Evolutionary conservation across 768 basidiomycete species (phyloP).

Genomic region (Leccinum arenicola): DNA sequence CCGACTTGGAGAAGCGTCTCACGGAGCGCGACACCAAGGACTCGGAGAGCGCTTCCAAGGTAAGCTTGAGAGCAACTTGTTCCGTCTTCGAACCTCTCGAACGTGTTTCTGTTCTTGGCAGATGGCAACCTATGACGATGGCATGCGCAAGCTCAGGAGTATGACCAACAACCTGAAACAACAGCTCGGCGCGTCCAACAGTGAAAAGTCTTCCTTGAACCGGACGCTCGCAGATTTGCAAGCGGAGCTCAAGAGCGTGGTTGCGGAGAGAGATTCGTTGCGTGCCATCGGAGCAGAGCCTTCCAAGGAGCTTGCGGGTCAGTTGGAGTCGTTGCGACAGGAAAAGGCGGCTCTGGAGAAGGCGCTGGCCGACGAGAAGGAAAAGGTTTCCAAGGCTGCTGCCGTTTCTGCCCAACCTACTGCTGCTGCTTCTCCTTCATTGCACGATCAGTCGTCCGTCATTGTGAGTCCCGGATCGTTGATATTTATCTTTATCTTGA

Average conservation of each 20-base stretch:
- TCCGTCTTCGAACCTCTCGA: neutral
- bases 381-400: conserved; percentile 30
- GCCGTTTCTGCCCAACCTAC: neutral
- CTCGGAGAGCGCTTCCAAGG: conserved; percentile 31
- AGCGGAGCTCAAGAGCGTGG: conserved; percentile 28
- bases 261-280: conserved; percentile 29
- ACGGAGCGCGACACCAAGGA: conserved; percentile 32
- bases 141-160: conserved; percentile 36
- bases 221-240: conserved; percentile 25
- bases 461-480: conserved; percentile 29
- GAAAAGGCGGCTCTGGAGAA: conserved; percentile 41
- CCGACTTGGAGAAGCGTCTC: conserved; percentile 31
- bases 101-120: conserved; percentile 15
- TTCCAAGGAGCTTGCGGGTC: conserved; percentile 31
- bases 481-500: neutral
- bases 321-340: conserved; percentile 35
- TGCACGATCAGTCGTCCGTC: conserved; percentile 24
- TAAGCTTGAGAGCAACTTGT: conserved; percentile 12
- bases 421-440: neutral
- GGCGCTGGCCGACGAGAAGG: conserved; percentile 38
- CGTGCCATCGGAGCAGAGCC: conserved; percentile 17
- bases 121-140: conserved; percentile 44
- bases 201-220: conserved; percentile 31
- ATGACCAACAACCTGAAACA: conserved; percentile 23
- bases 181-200: conserved; percentile 24